Evolutionary conservation across 352 stramenopile genomes (phyloP).

Genomic region (Globisporangium cederbergense): DNA sequence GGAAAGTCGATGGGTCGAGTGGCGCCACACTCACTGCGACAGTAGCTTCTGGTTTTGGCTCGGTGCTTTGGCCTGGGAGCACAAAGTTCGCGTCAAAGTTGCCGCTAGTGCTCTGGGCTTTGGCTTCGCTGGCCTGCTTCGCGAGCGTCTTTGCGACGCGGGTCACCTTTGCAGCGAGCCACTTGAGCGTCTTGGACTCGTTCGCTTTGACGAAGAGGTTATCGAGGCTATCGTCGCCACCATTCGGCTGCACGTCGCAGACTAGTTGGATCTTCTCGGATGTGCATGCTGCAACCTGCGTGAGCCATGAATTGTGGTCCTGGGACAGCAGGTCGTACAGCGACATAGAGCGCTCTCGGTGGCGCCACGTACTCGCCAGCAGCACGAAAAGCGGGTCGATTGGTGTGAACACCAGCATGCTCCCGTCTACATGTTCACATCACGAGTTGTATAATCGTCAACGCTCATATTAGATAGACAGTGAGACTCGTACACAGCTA

Average conservation of each 20-base stretch:
- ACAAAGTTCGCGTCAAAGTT: constrained; percentile 32
- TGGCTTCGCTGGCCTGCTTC: constrained; percentile 23
- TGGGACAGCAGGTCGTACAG: constrained; percentile 54
- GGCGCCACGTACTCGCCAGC: constrained; percentile 43
- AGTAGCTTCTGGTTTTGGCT: constrained; percentile 14
- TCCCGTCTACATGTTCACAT: constrained; percentile 34
- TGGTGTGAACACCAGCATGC: constrained; percentile 55
- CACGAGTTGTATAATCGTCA: background rate
- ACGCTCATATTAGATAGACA: background rate
- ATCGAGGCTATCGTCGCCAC: constrained; percentile 35
- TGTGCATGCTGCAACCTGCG: constrained; percentile 34
- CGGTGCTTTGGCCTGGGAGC: background rate
- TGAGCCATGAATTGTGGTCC: constrained; percentile 54
- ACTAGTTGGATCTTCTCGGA: constrained; percentile 34
- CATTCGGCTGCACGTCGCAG: constrained; percentile 52
- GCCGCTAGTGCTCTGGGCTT: constrained; percentile 17
- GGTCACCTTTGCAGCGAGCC: constrained; percentile 46
- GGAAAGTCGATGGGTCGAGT: constrained; percentile 12
- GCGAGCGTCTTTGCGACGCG: constrained; percentile 39
- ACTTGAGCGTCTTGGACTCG: constrained; percentile 47
- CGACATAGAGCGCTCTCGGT: constrained; percentile 44
- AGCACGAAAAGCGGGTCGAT: constrained; percentile 76
- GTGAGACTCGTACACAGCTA: background rate
- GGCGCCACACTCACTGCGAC: background rate
- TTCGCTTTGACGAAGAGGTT: constrained; percentile 59